Evolutionary conservation across 164 flowering plant genomes (phyloP), one percentile per base, ranked within the genome.

Genomic region (Stephania japonica): DNA sequence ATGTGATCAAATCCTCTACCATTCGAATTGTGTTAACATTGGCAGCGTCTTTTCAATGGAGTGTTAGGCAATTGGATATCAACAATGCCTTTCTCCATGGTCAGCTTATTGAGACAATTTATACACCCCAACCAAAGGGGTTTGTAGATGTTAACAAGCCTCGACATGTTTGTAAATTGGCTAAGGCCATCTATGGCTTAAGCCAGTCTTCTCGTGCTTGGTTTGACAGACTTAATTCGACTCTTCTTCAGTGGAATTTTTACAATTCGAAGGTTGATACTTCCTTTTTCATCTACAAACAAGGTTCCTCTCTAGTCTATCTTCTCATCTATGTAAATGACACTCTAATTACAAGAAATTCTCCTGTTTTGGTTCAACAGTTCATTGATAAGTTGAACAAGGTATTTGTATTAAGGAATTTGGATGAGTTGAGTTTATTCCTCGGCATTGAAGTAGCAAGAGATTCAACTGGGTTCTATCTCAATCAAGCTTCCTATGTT

Each of bases 41-140:
- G 1, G 5, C 63, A 16, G 21, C 63, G 1, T 44, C 50, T 44
- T 44, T 44, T 5, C 1, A 44, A 1, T 44, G 50, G 50, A 7
- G 12, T 8, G 50, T 44, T 1, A 8, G 50, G 9, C 50, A 44
- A 5, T 12, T 44, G 1, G 50, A 44, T 12, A 12, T 1, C 50
- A 44, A 44, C 5, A 44, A 67, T 66, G 68, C 68, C 8, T 67
- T 67, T 16, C 70, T 67, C 2, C n/a, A 67, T 41, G 70, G 70
- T 0, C 1, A 4, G 5, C 70, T 67, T 41, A 6, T 2, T 41
- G 70, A 67, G 41, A 19, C 23, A 0, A 23, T 67, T 3, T 67
- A 9, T 16, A 67, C 19, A 7, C 47, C 42, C 3, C 70, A 41
- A 42, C 70, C 47, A 3, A 23, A 43, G 7, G 50, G 26, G 1